Percentiles rank a stretch among this genome's conserved stretches.
phyloP scores from a whole-genome alignment of 805 yeast genomes.

The Middelhovenomyces tepae region DNA sequence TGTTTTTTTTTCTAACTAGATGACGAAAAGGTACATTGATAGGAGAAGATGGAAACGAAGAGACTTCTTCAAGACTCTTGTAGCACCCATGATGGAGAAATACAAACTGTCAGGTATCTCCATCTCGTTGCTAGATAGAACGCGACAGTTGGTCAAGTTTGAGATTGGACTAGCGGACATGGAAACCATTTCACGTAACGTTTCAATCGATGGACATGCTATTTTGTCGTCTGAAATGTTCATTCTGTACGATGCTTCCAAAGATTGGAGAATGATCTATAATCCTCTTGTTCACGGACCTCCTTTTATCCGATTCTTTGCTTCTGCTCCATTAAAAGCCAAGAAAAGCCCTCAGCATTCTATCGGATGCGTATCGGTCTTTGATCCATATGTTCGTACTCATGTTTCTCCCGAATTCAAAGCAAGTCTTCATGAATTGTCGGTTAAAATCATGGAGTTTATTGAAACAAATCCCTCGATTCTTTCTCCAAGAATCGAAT shows the following conservation, averaged over 20 bases:
- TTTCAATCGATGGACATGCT: conserved; percentile 63
- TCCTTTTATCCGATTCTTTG: conserved; percentile 53
- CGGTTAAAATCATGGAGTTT: conserved; percentile 13
- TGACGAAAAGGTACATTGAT: conserved; percentile 11
- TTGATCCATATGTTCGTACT: conserved; percentile 33
- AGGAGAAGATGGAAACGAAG: conserved; percentile 21
- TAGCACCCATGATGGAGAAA: conserved; percentile 29
- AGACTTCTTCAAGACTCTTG: conserved; percentile 33
- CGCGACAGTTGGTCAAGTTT: conserved; percentile 41
- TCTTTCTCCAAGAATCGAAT: conserved; percentile 7
- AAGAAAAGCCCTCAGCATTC: conserved; percentile 32
- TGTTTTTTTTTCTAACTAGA: conserved; percentile 30
- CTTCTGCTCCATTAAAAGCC: conserved; percentile 49
- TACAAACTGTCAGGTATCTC: conserved; percentile 46
- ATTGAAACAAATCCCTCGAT: conserved; percentile 5
- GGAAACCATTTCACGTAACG: conserved; percentile 42
- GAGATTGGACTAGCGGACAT: conserved; percentile 41
- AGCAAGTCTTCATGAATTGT: conserved; percentile 9
- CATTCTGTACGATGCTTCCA: conserved; percentile 47
- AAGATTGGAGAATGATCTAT: conserved; percentile 59
- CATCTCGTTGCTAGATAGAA: conserved; percentile 47
- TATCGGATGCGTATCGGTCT: conserved; percentile 52
- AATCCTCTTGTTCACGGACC: conserved; percentile 58
- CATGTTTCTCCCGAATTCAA: conserved; percentile 11
- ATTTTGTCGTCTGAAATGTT: conserved; percentile 50